Evolutionary conservation across 768 basidiomycete genomes (phyloP), one percentile per base, ranked within the genome.

Genomic region (Tulasnella sp.): DNA sequence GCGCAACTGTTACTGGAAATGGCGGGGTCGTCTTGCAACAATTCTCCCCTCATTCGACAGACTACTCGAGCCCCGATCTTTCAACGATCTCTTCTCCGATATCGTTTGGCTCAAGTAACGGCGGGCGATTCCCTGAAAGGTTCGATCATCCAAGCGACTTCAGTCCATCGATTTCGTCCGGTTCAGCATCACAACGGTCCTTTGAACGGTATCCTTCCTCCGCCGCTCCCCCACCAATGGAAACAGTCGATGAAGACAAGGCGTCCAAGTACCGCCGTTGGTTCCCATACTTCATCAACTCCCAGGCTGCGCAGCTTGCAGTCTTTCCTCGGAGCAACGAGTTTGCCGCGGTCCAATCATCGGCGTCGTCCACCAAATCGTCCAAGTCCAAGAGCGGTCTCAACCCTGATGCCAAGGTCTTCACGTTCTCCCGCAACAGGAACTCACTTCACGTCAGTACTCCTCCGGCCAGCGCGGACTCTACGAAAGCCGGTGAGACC

Each of bases 321-420:
- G 73, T 67, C 29, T 74, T 74, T 49, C 73, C 73, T 74, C 58
- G 58, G 58, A 34, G 17, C 36, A 71, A 71, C 71, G 71, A 72
- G 38, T 69, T 39, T 22, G 29, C 77, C 0, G 0, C 68, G 38
- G 81, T 84, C 68, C 72, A 36, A 29, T 49, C 58, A 31, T 74
- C 73, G 25, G 42, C 38, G 22, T 31, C 73, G 37, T 40, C 19
- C 17, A 54, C 77, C 40, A 69, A 71, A 17, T 72, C 78, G 17
- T 12, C 37, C 17, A 75, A 54, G 40, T 72, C 70, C 17, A 72
- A 80, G 74, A 91, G 88, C 81, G 89, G 90, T 8, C 86, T 95
- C 77, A 95, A 95, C 82, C 93, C 93, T 1, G 91, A 91, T 82
- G 93, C 93, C 73, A 93, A 94, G 81, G 93, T 89, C 75, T 95